A percentile compares a stretch with the other conserved stretches of the same genome.
Evolutionary conservation across 2,329 filamentous ascomycete species (phyloP).

Genomic region (Amesomyces nigricolor): DNA sequence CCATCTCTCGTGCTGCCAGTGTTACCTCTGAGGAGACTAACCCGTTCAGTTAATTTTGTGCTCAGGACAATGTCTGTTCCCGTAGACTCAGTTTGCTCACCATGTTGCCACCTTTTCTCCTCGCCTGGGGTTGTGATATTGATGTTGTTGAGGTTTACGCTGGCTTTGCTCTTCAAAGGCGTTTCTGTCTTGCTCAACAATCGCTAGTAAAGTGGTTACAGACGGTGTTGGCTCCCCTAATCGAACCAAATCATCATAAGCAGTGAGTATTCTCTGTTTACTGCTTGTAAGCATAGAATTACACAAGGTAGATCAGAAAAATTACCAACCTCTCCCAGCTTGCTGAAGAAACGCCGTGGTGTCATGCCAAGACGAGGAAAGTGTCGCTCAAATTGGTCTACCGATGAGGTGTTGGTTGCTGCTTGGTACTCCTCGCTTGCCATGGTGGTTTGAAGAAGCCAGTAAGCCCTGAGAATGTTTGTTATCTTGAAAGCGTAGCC

Average conservation of each 20-base stretch:
- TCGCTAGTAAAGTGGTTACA: background rate
- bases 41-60: too few relatives aligned
- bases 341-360: slow-evolving; percentile 3
- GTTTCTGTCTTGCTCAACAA: background rate
- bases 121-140: slow-evolving; percentile 1
- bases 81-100: background rate
- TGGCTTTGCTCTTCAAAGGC: background rate
- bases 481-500: background rate
- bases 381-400: slow-evolving; percentile 4
- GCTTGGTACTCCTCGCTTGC: background rate
- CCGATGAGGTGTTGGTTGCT: background rate
- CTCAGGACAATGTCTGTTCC: too few relatives aligned
- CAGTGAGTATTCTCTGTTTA: background rate
- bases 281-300: too few relatives aligned
- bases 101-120: slow-evolving; percentile 8
- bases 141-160: background rate
- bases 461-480: slow-evolving; percentile 9
- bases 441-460: slow-evolving; percentile 8
- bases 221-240: background rate
- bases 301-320: too few relatives aligned
- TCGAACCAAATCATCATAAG: background rate
- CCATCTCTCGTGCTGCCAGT: background rate
- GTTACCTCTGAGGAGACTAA: background rate
- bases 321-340: slow-evolving; percentile 9
- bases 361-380: slow-evolving; percentile 13